Conservation (phyloP, 805 yeast genomes). For the Kazachstania taianensis region DNA sequence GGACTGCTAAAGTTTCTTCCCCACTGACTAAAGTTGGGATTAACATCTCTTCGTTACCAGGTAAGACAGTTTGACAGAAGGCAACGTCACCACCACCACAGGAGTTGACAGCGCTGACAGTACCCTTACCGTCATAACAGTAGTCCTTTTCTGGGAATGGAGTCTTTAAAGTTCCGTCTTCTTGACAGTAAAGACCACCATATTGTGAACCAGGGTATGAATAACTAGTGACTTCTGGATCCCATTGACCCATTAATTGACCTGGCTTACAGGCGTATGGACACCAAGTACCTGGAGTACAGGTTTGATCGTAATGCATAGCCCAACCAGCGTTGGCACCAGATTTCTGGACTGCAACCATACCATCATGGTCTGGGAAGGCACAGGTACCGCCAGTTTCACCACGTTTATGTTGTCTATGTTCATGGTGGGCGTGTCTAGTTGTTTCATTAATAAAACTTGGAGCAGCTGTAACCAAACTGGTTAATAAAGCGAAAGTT, state of each 20-base stretch:
- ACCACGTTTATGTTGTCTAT: slow-evolving; percentile 3
- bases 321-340: slow-evolving; percentile 80
- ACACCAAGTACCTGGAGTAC: slow-evolving; percentile 72
- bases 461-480: neutral
- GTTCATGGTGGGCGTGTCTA: neutral
- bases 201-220: slow-evolving; percentile 66
- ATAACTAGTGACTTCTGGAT: slow-evolving; percentile 60
- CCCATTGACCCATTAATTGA: slow-evolving; percentile 83
- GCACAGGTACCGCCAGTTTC: slow-evolving; percentile 37
- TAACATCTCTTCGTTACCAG: slow-evolving; percentile 91
- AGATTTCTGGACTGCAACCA: slow-evolving; percentile 55
- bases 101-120: slow-evolving; percentile 51
- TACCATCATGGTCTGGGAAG: slow-evolving; percentile 58
- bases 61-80: slow-evolving; percentile 85
- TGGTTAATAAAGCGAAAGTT: neutral
- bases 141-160: slow-evolving; percentile 48
- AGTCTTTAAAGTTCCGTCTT: slow-evolving; percentile 54
- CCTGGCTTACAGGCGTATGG: slow-evolving; percentile 92
- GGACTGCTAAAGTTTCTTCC: slow-evolving; percentile 60
- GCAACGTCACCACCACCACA: slow-evolving; percentile 54
- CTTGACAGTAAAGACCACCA: slow-evolving; percentile 76
- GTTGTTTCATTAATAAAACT: neutral
- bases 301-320: slow-evolving; percentile 59
- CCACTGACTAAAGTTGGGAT: slow-evolving; percentile 67
- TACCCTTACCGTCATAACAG: slow-evolving; percentile 72